phyloP scores from a whole-genome alignment of 495 filamentous ascomycete species.

The Opeltia flavorubescens region DNA sequence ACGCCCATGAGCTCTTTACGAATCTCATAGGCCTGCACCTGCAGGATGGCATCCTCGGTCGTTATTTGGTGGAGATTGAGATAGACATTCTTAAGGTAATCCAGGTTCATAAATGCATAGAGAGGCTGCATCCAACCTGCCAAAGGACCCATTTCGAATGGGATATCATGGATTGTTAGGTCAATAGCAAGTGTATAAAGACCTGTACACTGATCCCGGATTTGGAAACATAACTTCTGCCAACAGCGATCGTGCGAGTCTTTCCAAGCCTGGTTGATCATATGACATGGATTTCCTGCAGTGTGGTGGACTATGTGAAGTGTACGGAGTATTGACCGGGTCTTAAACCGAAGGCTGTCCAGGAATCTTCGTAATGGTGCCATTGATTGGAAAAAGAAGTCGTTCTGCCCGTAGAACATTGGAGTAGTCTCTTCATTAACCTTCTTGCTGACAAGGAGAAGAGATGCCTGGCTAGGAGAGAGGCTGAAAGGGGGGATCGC shows the following conservation, averaged over 20 bases:
- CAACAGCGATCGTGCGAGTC: slow-evolving; percentile 8
- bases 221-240: slow-evolving; percentile 9
- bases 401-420: slow-evolving; percentile 11
- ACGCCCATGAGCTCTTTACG: slow-evolving; percentile 8
- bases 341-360: not conserved
- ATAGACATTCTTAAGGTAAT: slow-evolving; percentile 2
- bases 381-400: slow-evolving; percentile 10
- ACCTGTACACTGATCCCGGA: slow-evolving; percentile 4
- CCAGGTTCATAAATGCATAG: slow-evolving; percentile 4
- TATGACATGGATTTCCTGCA: slow-evolving; percentile 8
- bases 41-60: slow-evolving; percentile 3
- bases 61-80: slow-evolving; percentile 1
- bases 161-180: slow-evolving; percentile 6
- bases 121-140: slow-evolving; percentile 7
- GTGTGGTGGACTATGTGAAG: slow-evolving; percentile 9
- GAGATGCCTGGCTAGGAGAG: slow-evolving; percentile 4
- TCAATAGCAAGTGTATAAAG: slow-evolving; percentile 6
- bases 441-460: slow-evolving; percentile 7
- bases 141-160: slow-evolving; percentile 1
- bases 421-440: slow-evolving; percentile 10
- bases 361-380: slow-evolving; percentile 10
- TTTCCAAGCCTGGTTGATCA: slow-evolving; percentile 8
- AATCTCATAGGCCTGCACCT: slow-evolving; percentile 12
- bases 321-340: not conserved
- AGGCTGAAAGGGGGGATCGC: not conserved